These are phyloP conservation scores for Stemphylium lycopersici DNA, from an alignment of 2,329 filamentous ascomycete species.

Conservation along the genomic window DNA sequence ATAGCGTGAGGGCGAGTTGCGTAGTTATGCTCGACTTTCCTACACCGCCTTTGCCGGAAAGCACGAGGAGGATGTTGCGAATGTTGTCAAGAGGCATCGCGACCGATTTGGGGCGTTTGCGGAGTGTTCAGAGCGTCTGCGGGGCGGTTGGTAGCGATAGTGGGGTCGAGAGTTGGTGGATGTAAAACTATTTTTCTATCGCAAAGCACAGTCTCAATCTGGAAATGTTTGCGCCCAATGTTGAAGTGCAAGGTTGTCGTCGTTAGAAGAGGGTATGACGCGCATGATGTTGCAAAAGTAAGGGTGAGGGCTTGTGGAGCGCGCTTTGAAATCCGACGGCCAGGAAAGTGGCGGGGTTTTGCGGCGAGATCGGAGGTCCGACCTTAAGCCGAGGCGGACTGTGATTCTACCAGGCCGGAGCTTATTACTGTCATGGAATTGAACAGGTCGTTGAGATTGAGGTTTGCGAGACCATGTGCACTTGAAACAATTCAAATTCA, in stretches of 20 bases:
- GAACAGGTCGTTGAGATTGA: too few relatives aligned
- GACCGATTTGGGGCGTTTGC: background rate
- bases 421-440: too few relatives aligned
- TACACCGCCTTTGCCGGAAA: conserved; percentile 97
- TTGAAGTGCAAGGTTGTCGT: background rate
- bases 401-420: too few relatives aligned
- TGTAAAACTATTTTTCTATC: background rate
- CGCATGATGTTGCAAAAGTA: conserved; percentile 23
- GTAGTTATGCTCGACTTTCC: conserved; percentile 98
- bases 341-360: conserved; percentile 32
- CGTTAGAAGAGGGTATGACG: conserved; percentile 6
- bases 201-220: background rate
- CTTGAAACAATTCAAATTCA: too few relatives aligned
- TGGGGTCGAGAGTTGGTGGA: background rate
- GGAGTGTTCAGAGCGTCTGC: too few relatives aligned
- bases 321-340: conserved; percentile 41
- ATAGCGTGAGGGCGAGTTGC: conserved; percentile 88
- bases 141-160: background rate
- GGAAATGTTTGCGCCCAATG: background rate
- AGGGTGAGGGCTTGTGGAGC: conserved; percentile 26
- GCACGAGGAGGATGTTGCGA: conserved; percentile 79
- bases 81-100: conserved; percentile 72
- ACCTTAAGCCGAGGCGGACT: conserved; percentile 7
- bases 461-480: too few relatives aligned
- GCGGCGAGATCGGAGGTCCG: conserved; percentile 35